Conservation (phyloP, 2,329 filamentous ascomycete genomes). For the Septoria linicola region DNA sequence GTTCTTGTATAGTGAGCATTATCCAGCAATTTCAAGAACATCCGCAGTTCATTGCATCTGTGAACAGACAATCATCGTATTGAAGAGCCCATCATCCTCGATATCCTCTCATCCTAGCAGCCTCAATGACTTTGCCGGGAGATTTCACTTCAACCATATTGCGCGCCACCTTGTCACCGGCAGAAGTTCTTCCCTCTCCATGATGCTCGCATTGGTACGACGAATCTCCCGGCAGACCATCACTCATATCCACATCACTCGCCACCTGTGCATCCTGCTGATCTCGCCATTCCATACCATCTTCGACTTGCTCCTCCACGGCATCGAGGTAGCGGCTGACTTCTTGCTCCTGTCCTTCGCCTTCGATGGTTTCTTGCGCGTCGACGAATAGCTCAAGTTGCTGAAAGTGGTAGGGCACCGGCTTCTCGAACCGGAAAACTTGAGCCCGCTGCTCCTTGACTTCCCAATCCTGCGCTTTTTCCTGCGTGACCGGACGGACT, state of each 20-base stretch:
- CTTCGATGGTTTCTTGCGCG: neutral
- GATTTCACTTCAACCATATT: neutral
- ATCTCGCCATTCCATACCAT: neutral
- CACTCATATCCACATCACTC: neutral
- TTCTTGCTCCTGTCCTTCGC: neutral
- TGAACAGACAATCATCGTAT: too few species aligned
- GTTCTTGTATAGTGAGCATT: too few species aligned
- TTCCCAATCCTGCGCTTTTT: constrained; percentile 9
- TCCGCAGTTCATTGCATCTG: too few species aligned
- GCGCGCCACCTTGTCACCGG: neutral
- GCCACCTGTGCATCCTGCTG: neutral
- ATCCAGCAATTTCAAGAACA: too few species aligned
- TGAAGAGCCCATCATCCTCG: neutral
- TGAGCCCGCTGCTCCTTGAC: neutral
- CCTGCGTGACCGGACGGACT: neutral
- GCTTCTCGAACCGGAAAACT: constrained; percentile 1
- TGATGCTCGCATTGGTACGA: neutral
- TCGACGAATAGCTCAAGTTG: neutral
- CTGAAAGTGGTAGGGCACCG: too few species aligned
- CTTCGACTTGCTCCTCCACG: constrained; percentile 6
- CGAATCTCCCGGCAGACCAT: neutral
- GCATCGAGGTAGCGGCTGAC: constrained; percentile 5
- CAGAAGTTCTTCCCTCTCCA: neutral
- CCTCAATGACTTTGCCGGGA: constrained; percentile 1
- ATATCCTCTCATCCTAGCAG: neutral